A percentile compares a stretch with the other conserved stretches of the same genome.
phyloP scores from a whole-genome alignment of 345 rosid genomes.

The Lumnitzera littorea region DNA sequence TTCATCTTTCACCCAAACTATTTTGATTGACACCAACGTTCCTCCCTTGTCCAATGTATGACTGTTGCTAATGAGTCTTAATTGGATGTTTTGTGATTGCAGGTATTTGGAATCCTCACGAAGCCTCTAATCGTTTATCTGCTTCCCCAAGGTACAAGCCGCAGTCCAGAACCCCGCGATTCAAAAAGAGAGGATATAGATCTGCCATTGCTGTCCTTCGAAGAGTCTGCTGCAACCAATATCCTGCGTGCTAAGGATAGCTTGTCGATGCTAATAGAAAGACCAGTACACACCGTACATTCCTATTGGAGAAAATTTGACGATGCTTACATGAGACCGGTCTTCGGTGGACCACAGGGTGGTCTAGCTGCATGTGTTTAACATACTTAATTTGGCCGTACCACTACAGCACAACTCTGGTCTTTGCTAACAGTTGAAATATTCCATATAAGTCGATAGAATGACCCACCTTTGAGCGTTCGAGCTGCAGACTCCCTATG shows the following conservation, averaged over 20 bases:
- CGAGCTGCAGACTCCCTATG: too few relatives aligned
- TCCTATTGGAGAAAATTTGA: constrained; percentile 85
- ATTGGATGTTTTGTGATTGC: constrained; percentile 9
- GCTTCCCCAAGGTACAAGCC: constrained; percentile 30
- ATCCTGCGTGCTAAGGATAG: constrained; percentile 63
- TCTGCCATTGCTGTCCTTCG: constrained; percentile 62
- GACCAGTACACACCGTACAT: constrained; percentile 76
- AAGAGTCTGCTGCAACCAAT: constrained; percentile 62
- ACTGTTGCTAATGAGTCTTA: neutral
- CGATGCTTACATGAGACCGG: constrained; percentile 76
- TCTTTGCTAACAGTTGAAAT: too few relatives aligned
- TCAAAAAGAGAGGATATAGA: constrained; percentile 41
- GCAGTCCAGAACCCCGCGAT: constrained; percentile 1
- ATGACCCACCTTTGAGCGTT: too few relatives aligned
- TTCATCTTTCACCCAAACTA: too few relatives aligned
- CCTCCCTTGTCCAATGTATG: neutral
- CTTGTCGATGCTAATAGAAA: constrained; percentile 60
- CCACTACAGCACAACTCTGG: too few relatives aligned
- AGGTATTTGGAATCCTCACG: constrained; percentile 90
- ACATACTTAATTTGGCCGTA: neutral
- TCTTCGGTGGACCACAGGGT: constrained; percentile 63
- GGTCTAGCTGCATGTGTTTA: constrained; percentile 29
- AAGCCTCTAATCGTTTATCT: constrained; percentile 56
- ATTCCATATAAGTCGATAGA: too few relatives aligned
- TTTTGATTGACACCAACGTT: too few relatives aligned